Conservation (phyloP, 495 filamentous ascomycete genomes). For the Ascobolus immersus region DNA sequence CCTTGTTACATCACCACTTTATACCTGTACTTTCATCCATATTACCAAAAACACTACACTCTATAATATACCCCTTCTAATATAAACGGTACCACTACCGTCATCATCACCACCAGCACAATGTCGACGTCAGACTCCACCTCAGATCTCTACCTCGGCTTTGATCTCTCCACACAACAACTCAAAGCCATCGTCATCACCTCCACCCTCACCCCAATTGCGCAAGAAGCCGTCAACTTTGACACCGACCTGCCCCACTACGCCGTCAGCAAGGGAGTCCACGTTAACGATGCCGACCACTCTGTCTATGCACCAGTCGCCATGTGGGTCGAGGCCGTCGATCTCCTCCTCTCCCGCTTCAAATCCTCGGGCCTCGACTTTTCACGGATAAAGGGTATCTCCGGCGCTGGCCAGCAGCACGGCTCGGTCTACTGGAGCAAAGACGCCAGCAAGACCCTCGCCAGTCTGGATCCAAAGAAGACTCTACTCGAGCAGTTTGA, state of each 20-base stretch:
- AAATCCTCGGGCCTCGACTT: slow-evolving; percentile 52
- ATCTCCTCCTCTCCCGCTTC: slow-evolving; percentile 52
- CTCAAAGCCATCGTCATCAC: slow-evolving; percentile 70
- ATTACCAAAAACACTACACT: too few species aligned
- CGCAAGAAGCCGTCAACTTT: slow-evolving; percentile 54
- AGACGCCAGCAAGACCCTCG: slow-evolving; percentile 40
- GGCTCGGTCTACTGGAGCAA: slow-evolving; percentile 69
- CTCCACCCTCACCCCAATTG: slow-evolving; percentile 47
- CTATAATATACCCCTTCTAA: too few species aligned
- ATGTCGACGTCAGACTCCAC: too few species aligned
- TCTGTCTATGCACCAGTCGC: slow-evolving; percentile 83
- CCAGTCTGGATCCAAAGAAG: slow-evolving; percentile 30
- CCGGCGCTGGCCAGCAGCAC: slow-evolving; percentile 86
- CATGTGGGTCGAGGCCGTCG: slow-evolving; percentile 80
- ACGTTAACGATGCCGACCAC: slow-evolving; percentile 48
- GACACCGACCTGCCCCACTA: slow-evolving; percentile 51
- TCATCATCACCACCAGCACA: too few species aligned
- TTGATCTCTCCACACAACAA: slow-evolving; percentile 91
- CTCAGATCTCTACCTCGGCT: slow-evolving; percentile 72
- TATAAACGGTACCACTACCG: too few species aligned
- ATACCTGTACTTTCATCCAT: too few species aligned
- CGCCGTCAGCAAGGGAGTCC: slow-evolving; percentile 65
- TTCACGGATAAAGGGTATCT: slow-evolving; percentile 49
- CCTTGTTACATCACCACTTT: too few species aligned
- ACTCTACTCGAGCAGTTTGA: slow-evolving; percentile 42